A percentile compares a stretch with the other conserved stretches of the same genome.
phyloP scores from a whole-genome alignment of 495 filamentous ascomycete genomes.

The Aspergillus coremiiformis region DNA sequence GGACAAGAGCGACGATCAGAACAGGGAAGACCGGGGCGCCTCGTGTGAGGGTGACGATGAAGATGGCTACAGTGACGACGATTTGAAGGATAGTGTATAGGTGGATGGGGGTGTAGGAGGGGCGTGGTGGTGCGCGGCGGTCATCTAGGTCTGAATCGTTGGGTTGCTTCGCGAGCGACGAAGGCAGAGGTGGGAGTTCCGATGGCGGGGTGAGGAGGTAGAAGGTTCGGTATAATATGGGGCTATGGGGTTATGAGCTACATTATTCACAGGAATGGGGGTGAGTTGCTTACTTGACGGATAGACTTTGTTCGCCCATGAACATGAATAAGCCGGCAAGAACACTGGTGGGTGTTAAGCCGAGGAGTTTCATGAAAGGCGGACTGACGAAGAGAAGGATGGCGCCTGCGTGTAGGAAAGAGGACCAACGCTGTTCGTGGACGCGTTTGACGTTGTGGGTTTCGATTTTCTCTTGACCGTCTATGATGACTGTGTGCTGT shows the following conservation, averaged over 20 bases:
- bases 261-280: not conserved
- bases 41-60: constrained; percentile 56
- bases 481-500: constrained; percentile 26
- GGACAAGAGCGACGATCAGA: constrained; percentile 59
- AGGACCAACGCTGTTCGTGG: constrained; percentile 63
- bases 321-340: constrained; percentile 64
- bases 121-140: constrained; percentile 7
- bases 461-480: constrained; percentile 36
- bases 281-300: constrained; percentile 45
- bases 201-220: constrained; percentile 57
- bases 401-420: constrained; percentile 54
- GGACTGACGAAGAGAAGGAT: constrained; percentile 58
- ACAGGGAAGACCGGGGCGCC: constrained; percentile 60
- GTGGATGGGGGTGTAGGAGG: constrained; percentile 53
- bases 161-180: constrained; percentile 23
- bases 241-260: constrained; percentile 23
- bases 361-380: constrained; percentile 61
- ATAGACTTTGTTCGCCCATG: constrained; percentile 67
- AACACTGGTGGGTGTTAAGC: constrained; percentile 61
- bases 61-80: constrained; percentile 52
- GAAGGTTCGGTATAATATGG: constrained; percentile 57
- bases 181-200: constrained; percentile 54
- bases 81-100: constrained; percentile 58
- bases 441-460: constrained; percentile 41
- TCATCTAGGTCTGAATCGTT: constrained; percentile 4